A percentile compares a stretch with the other conserved stretches of the same genome.
Evolutionary conservation across 1,139 yeast genomes (phyloP).

Genomic region (Hemisphaericaspora xylofermentans): DNA sequence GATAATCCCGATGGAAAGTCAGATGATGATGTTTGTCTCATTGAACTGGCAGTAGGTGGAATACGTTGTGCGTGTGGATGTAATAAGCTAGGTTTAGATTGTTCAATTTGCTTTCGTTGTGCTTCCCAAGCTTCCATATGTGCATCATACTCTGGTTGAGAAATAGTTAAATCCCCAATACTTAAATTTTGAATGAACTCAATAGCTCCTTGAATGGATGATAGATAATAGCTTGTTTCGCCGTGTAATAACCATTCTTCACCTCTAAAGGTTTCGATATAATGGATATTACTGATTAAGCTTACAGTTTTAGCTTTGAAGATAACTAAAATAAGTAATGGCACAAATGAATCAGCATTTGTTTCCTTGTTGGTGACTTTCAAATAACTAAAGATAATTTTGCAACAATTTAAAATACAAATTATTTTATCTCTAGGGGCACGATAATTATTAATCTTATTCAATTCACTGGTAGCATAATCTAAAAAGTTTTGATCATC

Average conservation of each 20-base stretch:
- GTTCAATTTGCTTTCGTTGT: constrained; percentile 19
- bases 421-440: constrained; percentile 95
- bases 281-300: constrained; percentile 74
- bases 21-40: constrained; percentile 1
- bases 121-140: constrained; percentile 53
- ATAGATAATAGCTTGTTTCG: constrained; percentile 83
- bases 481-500: constrained; percentile 57
- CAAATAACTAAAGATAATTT: constrained; percentile 83
- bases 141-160: constrained; percentile 53
- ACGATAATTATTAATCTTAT: constrained; percentile 75
- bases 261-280: constrained; percentile 80
- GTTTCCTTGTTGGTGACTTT: constrained; percentile 68
- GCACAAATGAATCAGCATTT: constrained; percentile 92
- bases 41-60: constrained; percentile 3
- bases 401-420: constrained; percentile 87
- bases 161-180: constrained; percentile 58
- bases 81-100: constrained; percentile 10
- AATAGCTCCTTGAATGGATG: constrained; percentile 84
- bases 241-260: constrained; percentile 71
- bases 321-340: constrained; percentile 77
- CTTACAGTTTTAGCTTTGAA: constrained; percentile 63
- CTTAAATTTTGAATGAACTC: constrained; percentile 67
- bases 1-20: constrained; percentile 27
- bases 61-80: constrained; percentile 24
- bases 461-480: constrained; percentile 69